Conservation (phyloP, 306 rosid species). For the Vigna mungo region DNA sequence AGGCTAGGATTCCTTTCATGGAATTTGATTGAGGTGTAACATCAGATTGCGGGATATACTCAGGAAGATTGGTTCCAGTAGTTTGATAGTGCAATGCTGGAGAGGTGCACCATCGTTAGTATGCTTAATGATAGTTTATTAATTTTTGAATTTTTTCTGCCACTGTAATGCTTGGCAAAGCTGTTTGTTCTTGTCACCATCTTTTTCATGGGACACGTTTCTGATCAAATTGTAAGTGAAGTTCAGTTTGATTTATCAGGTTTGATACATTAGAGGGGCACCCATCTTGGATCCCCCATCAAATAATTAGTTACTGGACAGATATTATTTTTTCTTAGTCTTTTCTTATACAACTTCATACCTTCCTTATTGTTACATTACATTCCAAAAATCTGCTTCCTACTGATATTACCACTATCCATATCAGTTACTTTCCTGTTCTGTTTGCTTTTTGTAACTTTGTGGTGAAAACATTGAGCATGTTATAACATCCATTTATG, state of each 20-base stretch:
- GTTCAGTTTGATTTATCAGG: slow-evolving; percentile 61
- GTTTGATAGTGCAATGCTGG: slow-evolving; percentile 61
- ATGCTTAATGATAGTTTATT: slow-evolving; percentile 56
- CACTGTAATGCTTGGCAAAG: slow-evolving; percentile 65
- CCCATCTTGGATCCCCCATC: slow-evolving; percentile 63
- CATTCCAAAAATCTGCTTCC: slow-evolving; percentile 25
- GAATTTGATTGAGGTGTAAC: slow-evolving; percentile 82
- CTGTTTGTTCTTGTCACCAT: slow-evolving; percentile 58
- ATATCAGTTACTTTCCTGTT: neutral
- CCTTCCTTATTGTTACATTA: slow-evolving; percentile 7
- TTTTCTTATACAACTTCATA: slow-evolving; percentile 41
- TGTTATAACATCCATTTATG: slow-evolving; percentile 12
- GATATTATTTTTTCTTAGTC: slow-evolving; percentile 47
- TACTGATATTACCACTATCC: neutral
- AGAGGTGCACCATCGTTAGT: slow-evolving; percentile 56
- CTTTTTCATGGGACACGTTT: slow-evolving; percentile 55
- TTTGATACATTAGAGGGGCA: slow-evolving; percentile 60
- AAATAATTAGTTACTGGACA: slow-evolving; percentile 57
- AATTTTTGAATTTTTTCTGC: slow-evolving; percentile 50
- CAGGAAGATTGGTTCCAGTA: slow-evolving; percentile 64
- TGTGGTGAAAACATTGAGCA: slow-evolving; percentile 19
- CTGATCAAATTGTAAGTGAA: slow-evolving; percentile 63
- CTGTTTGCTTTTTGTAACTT: slow-evolving; percentile 5
- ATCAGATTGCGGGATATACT: slow-evolving; percentile 74
- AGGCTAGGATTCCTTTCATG: slow-evolving; percentile 61